Base-by-base conservation (phyloP, 352 stramenopile species). In the Globisporangium sylvaticum region DNA sequence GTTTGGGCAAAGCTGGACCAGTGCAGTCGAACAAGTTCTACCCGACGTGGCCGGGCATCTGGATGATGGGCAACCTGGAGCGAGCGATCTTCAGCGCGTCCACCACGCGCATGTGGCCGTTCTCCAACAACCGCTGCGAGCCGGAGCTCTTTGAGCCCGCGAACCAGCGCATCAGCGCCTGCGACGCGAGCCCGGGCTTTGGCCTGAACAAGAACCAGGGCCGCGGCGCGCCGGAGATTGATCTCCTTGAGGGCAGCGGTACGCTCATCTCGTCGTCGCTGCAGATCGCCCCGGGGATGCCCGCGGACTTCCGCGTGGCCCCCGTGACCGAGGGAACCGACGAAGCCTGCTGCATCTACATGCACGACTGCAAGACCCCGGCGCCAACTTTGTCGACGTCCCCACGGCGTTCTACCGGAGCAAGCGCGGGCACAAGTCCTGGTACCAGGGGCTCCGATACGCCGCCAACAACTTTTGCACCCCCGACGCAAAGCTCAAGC, bases 71-170 rank as follows among this genome's bases (percentile, higher is more conserved):
- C 9, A 98, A 98, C 79, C 74, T 98, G 14, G 93, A 90, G 5
- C 70, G 95, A 27, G 91, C 92, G 6, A 97, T 96, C 10, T 98
- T 98, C 69, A 92, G 94, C 39, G 81, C 71, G 0, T 92, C 80
- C 0, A 97, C 90, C 1, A 93, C 94, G 66, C 91, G 92, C 71
- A 88, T 98, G 64, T 98, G 95, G 95, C 95, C 95, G 0, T 98
- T 94, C 88, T 97, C 81, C 48, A 98, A 97, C 67, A 75, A 97
- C 60, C 79, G 73, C 32, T 98, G 94, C 66, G 70, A 98, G 69
- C 62, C 74, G 0, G 68, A 76, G 29, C 53, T 76, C n/a, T 76
- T 81, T 12, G 42, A 68, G 5, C 68, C 71, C 0, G 69, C 55
- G 12, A 79, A 83, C 62, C 77, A 88, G 60, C 69, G 74, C 6